Evolutionary conservation across 768 basidiomycete genomes (phyloP), one percentile per base, ranked within the genome.

Genomic region (Dioszegia hungarica): DNA sequence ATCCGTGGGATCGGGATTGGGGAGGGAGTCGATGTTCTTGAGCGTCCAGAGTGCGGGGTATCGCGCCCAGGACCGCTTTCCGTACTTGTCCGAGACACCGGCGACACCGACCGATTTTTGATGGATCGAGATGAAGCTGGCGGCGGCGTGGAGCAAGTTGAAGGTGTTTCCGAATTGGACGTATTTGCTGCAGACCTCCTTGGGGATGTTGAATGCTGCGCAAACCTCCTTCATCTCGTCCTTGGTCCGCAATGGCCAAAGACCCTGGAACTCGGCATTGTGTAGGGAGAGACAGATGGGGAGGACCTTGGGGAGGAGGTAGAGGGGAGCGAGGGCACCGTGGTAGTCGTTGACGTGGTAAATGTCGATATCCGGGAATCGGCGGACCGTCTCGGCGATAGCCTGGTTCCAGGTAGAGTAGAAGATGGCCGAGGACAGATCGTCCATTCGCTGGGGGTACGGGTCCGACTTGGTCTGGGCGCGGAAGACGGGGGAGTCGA

Each of bases 161-260:
- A 95, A 95, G 10, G 92, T 95, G 80, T 95, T 95, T 60, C 92
- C 92, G 75, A 95, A 95, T 77, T 95, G 92, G 40, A 95, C 90
- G 71, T 95, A 95, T 67, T 93, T 93, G 50, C 87, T 89, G 80
- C 92, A 95, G 70, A 90, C 82, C 70, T 93, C 91, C 77, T 94
- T 94, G 80, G 88, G 88, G 75, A 95, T 89, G 77, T 94, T 94
- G 82, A 95, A 95, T 2, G 92, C 92, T 2, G 92, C 93, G 75
- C 92, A 95, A 44, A 95, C 92, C 75, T 95, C 92, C 79, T 90
- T 93, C 90, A 93, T 92, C 76, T 95, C 92, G 72, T 93, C 91
- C 79, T 94, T 94, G 34, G 92, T 95, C 43, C 92, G 87, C 24
- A 95, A 82, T 5, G 92, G 75, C 92, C 92, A 94, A 24, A 93